Conservation (phyloP, 495 filamentous ascomycete genomes). For the Sphaerosporella brunnea region DNA sequence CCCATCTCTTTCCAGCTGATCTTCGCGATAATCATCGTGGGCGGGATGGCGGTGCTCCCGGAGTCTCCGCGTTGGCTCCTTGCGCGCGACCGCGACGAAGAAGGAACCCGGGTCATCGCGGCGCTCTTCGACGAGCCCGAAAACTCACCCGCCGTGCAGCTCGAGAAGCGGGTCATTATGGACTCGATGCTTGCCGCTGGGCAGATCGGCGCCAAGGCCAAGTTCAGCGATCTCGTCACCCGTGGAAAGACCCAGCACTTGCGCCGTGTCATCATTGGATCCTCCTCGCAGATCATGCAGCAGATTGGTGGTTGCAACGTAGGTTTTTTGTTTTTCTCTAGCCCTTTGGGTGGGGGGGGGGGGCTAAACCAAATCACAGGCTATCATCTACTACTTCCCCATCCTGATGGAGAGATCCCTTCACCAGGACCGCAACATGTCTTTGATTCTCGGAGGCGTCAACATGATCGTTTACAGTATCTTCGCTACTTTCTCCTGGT, state of each 20-base stretch:
- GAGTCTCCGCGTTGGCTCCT: conserved; percentile 65
- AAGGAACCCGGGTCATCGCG: conserved; percentile 51
- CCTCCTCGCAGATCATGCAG: conserved; percentile 55
- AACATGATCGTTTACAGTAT: conserved; percentile 68
- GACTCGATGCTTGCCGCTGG: conserved; percentile 50
- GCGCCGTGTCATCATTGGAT: conserved; percentile 43
- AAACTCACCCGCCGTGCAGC: conserved; percentile 33
- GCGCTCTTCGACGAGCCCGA: conserved; percentile 45
- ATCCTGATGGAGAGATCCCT: conserved; percentile 56
- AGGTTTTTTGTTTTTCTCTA: too few species aligned
- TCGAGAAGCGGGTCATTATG: conserved; percentile 44
- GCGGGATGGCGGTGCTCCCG: conserved; percentile 48
- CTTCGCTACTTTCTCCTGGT: conserved; percentile 64
- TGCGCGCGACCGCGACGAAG: conserved; percentile 45
- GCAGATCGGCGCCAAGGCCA: conserved; percentile 36
- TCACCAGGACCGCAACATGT: conserved; percentile 37
- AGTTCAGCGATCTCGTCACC: conserved; percentile 40
- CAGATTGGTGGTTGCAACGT: conserved; percentile 41
- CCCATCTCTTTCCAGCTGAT: conserved; percentile 69
- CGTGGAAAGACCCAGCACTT: conserved; percentile 48
- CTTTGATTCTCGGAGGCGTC: conserved; percentile 55
- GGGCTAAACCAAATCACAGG: conserved; percentile 28
- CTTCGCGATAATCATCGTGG: conserved; percentile 48
- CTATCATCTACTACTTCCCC: conserved; percentile 71
- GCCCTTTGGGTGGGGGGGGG: conserved; percentile 10